Evolutionary conservation across 2,329 filamentous ascomycete genomes (phyloP), one percentile per base, ranked within the genome.

Genomic region (Neonectria hederae): DNA sequence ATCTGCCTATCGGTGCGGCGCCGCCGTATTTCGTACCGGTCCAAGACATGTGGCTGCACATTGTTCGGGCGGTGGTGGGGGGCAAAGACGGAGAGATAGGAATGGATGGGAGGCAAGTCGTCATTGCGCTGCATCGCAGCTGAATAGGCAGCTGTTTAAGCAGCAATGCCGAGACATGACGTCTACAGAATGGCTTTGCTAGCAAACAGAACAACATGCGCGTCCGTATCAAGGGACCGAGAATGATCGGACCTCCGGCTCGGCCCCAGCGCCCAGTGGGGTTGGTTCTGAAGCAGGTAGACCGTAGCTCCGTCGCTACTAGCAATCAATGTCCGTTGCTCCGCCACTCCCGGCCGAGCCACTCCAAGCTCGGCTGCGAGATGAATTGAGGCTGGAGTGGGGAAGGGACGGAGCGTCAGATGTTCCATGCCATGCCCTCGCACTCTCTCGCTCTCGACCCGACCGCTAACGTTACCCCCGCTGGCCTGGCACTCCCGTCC

Each of bases 311-410:
- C 32, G 32, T 17, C 10, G 43, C 43, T 13, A n/a, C n/a, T 21
- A n/a, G n/a, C n/a, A n/a, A n/a, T n/a, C n/a, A n/a, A n/a, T n/a
- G 21, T 24, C 21, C 30, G 30, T 28, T 65, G 62, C 69, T 72
- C 69, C 69, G 69, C 69, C 67, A 72, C 69, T 69, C 64, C 65
- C 63, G 51, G 63, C 67, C 65, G 63, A 70, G 49, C 65, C 63
- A 59, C 59, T 45, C 57, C 26, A 24, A 22, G 53, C 38, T 43
- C 32, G 24, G 45, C 28, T 46, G 21, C 28, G 38, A 53, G 38
- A 46, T 22, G 11, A 57, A 30, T n/a, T 62, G 59, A 52, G 59
- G 59, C 59, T 62, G 46, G 59, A 21, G 53, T n/a, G 35, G 38
- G 17, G 5, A 30, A 30, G 7, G 19, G 13, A 58, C 17, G 4